Percentiles rank a stretch among this genome's conserved stretches.
These are phyloP conservation scores for Stevia rebaudiana DNA, from an alignment of 140 eudicot genomes.

Conservation along the genomic window DNA sequence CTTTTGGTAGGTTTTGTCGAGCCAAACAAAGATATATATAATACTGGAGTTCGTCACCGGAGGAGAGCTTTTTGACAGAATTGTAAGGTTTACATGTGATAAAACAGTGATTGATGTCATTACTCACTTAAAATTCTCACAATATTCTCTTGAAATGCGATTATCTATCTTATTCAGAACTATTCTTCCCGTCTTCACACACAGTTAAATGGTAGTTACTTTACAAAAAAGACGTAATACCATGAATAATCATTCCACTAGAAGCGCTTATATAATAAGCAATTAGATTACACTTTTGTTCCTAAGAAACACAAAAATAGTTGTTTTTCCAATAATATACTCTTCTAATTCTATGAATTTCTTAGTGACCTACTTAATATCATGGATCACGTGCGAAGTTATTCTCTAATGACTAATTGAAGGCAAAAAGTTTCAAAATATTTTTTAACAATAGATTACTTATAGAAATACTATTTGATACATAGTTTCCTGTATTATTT, in stretches of 20 bases:
- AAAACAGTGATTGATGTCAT: constrained; percentile 2
- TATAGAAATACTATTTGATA: not conserved
- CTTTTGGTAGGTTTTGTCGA: constrained; percentile 67
- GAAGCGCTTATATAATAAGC: constrained; percentile 1
- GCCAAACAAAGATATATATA: constrained; percentile 78
- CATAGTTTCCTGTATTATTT: not conserved
- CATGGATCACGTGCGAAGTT: not conserved
- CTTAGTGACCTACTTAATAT: not conserved
- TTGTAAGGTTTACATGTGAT: constrained; percentile 48
- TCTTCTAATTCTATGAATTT: not conserved
- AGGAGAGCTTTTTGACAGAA: constrained; percentile 95
- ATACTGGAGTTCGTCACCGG: constrained; percentile 87
- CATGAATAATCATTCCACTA: constrained; percentile 2
- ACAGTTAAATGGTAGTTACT: not conserved
- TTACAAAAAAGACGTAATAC: not conserved
- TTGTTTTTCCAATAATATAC: not conserved
- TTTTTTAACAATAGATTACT: not conserved
- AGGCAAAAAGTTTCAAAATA: not conserved
- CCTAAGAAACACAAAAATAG: not conserved
- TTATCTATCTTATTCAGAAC: not conserved
- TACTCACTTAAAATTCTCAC: not conserved
- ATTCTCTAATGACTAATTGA: not conserved
- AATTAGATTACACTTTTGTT: not conserved
- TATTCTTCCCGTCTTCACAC: not conserved
- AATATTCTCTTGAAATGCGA: not conserved